Evolutionary conservation across 1,284 basidiomycete genomes (phyloP).

Genomic region (Kwoniella shivajii): DNA sequence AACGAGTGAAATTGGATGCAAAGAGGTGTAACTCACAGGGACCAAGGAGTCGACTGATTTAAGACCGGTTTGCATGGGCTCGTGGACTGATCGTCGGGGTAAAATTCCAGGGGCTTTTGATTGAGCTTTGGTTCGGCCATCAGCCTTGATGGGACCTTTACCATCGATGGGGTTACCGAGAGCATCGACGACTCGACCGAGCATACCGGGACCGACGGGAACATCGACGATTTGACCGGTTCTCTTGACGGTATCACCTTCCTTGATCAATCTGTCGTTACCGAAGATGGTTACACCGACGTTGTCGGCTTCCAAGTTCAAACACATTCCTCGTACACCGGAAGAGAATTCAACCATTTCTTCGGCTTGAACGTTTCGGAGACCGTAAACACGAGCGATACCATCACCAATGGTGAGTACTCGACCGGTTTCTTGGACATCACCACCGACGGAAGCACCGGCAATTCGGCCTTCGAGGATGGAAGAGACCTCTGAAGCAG

Average conservation of each 20-base stretch:
- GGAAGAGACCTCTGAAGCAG: conserved; percentile 97
- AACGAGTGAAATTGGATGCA: not conserved
- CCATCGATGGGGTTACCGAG: conserved; percentile 99
- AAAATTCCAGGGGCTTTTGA: conserved; percentile 99
- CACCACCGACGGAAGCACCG: conserved; percentile 83
- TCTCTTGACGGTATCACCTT: conserved; percentile 99
- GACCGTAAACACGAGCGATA: conserved; percentile 97
- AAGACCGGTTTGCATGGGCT: conserved; percentile 99
- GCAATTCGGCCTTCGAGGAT: conserved; percentile 99
- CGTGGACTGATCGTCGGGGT: conserved; percentile 98
- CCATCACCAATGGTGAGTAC: conserved; percentile 99
- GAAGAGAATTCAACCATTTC: conserved; percentile 99
- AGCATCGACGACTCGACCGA: conserved; percentile 98
- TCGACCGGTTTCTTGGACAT: conserved; percentile 98
- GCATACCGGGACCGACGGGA: conserved; percentile 91
- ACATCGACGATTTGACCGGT: conserved; percentile 99
- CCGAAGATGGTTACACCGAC: conserved; percentile 99
- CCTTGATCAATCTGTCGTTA: conserved; percentile 99
- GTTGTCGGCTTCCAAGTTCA: conserved; percentile 99
- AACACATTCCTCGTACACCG: conserved; percentile 96
- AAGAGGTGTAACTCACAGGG: conserved; percentile 57
- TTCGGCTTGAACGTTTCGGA: conserved; percentile 82
- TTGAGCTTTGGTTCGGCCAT: conserved; percentile 92
- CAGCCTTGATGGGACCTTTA: conserved; percentile 93
- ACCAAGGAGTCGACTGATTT: conserved; percentile 99